phyloP scores from a whole-genome alignment of 2,329 filamentous ascomycete genomes.

The Trichoderma lentiforme region DNA sequence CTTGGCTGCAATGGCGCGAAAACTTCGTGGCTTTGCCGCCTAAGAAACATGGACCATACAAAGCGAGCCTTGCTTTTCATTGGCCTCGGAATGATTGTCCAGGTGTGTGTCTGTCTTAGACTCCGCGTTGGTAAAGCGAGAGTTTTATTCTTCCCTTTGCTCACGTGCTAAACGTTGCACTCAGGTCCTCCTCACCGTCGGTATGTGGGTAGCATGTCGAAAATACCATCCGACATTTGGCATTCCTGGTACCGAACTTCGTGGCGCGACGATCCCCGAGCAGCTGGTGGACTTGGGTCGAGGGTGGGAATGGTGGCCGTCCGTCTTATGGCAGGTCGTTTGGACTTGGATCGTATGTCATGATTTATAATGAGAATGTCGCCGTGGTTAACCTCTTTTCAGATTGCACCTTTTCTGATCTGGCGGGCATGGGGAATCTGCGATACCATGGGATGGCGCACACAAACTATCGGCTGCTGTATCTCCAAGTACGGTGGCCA shows the following conservation, averaged over 20 bases:
- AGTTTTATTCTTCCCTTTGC: background rate
- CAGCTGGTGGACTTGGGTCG: conserved; percentile 40
- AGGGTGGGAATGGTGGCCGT: conserved; percentile 61
- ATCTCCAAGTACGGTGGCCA: conserved; percentile 28
- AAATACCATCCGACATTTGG: conserved; percentile 57
- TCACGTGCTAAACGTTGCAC: conserved; percentile 15
- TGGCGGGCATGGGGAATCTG: conserved; percentile 51
- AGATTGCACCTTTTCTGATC: conserved; percentile 49
- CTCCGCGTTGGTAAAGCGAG: background rate
- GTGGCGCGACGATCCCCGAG: conserved; percentile 35
- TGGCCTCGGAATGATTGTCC: conserved; percentile 45
- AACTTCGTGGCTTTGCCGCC: conserved; percentile 33
- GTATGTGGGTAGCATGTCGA: conserved; percentile 54
- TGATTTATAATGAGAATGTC: background rate
- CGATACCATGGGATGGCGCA: conserved; percentile 56
- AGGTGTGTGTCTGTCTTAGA: conserved; percentile 41
- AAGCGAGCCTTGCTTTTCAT: conserved; percentile 44
- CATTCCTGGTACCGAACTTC: conserved; percentile 36
- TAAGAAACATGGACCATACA: conserved; percentile 36
- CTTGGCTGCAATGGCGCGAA: conserved; percentile 28
- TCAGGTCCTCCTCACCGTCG: conserved; percentile 50
- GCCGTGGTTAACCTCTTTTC: background rate
- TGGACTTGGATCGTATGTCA: conserved; percentile 48
- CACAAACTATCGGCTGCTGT: conserved; percentile 47
- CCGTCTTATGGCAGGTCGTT: conserved; percentile 51